Evolutionary conservation across 2,329 filamentous ascomycete species (phyloP).

Genomic region (Balansia obtecta): DNA sequence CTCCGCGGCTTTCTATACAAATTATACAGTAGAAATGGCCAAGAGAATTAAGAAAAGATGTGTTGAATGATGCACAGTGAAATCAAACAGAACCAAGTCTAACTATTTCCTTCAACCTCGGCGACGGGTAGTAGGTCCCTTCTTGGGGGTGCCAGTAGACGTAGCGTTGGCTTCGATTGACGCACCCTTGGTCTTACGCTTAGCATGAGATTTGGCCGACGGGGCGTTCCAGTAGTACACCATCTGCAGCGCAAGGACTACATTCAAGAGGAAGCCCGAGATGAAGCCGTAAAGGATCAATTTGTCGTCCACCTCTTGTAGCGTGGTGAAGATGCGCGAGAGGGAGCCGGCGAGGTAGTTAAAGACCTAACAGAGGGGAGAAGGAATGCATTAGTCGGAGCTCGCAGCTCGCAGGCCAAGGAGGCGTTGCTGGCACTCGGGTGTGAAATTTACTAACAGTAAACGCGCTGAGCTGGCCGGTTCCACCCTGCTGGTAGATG

Average conservation of each 20-base stretch:
- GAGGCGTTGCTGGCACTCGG: background rate
- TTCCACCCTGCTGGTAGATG: constrained; percentile 74
- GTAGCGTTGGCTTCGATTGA: constrained; percentile 16
- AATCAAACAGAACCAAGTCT: background rate
- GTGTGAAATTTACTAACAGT: constrained; percentile 55
- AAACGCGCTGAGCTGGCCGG: constrained; percentile 92
- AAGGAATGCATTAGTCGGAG: background rate
- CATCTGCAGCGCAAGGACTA: constrained; percentile 80
- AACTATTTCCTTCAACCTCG: constrained; percentile 20
- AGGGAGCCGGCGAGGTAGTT: constrained; percentile 92
- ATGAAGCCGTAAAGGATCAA: constrained; percentile 92
- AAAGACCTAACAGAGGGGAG: constrained; percentile 56
- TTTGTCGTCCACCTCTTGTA: constrained; percentile 95
- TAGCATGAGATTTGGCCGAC: constrained; percentile 31
- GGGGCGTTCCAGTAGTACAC: constrained; percentile 87
- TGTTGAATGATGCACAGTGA: background rate
- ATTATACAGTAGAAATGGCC: no score
- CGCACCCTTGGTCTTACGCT: constrained; percentile 22
- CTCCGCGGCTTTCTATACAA: no score
- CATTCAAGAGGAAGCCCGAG: constrained; percentile 81
- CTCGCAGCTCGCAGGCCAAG: background rate
- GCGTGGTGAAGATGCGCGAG: constrained; percentile 90
- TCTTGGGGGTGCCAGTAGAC: constrained; percentile 24
- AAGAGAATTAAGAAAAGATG: background rate
- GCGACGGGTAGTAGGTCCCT: constrained; percentile 31